Evolutionary conservation across 495 filamentous ascomycete species (phyloP).

Genomic region (Penicillium odoratum): DNA sequence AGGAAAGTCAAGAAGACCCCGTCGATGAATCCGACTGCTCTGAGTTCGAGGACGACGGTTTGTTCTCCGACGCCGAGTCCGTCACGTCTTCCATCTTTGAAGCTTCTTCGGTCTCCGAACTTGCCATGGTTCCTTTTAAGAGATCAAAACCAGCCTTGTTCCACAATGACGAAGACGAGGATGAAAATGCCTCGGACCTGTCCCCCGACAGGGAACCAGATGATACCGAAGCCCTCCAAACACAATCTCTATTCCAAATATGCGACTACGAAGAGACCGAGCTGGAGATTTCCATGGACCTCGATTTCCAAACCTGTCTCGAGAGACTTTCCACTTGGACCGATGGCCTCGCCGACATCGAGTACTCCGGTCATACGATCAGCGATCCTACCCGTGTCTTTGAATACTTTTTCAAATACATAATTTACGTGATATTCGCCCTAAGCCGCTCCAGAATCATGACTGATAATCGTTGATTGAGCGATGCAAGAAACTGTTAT

Average conservation of each 20-base stretch:
- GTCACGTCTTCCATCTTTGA: neutral
- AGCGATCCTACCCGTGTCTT: constrained; percentile 5
- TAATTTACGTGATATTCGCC: constrained; percentile 10
- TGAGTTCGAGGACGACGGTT: neutral
- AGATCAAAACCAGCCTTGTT: neutral
- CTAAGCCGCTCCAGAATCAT: neutral
- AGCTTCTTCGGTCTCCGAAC: neutral
- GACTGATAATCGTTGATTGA: neutral
- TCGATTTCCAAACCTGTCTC: constrained; percentile 7
- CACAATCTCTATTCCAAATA: neutral
- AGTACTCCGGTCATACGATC: neutral
- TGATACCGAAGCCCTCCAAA: neutral
- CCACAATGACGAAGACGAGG: neutral
- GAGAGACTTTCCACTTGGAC: constrained; percentile 5
- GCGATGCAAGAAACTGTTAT: neutral
- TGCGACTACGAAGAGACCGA: neutral
- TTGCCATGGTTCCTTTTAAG: neutral
- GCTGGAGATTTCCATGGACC: neutral
- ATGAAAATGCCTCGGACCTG: neutral
- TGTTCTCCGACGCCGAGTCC: neutral
- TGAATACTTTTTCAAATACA: constrained; percentile 10
- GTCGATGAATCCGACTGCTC: neutral
- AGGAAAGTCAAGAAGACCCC: neutral
- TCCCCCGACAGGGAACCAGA: neutral
- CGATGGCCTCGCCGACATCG: neutral